These are phyloP conservation scores for Cyclostephanos invisitatus DNA, from an alignment of 108 stramenopile species.

Conservation along the genomic window DNA sequence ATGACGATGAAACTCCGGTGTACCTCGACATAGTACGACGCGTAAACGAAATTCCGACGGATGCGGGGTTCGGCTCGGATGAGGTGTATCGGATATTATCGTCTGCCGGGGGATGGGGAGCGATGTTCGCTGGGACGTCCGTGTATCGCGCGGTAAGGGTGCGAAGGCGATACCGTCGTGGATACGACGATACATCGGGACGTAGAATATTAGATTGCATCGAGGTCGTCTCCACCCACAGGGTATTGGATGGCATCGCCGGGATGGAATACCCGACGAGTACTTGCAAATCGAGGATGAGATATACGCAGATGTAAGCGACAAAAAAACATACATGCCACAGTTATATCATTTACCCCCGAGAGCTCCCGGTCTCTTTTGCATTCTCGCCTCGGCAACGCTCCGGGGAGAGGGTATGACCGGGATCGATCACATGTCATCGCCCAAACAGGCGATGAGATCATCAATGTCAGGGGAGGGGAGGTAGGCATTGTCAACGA, in stretches of 20 bases:
- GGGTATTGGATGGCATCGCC: constrained; percentile 72
- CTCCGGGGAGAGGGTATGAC: too few relatives aligned
- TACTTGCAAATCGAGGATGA: constrained; percentile 47
- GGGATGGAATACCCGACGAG: constrained; percentile 68
- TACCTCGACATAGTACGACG: constrained; percentile 47
- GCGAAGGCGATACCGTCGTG: constrained; percentile 52
- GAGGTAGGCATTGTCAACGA: background rate
- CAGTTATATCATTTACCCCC: background rate
- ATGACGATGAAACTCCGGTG: too few relatives aligned
- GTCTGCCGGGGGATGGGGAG: constrained; percentile 49
- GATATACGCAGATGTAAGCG: constrained; percentile 24
- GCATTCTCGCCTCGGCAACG: background rate
- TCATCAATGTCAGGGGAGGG: background rate
- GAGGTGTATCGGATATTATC: constrained; percentile 48
- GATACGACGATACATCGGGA: constrained; percentile 49
- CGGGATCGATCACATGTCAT: background rate
- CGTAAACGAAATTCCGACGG: constrained; percentile 49
- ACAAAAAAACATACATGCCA: background rate
- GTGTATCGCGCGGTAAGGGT: constrained; percentile 50
- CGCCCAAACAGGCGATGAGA: background rate
- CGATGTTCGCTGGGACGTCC: constrained; percentile 16
- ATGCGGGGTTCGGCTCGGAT: constrained; percentile 57
- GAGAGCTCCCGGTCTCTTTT: background rate
- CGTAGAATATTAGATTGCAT: constrained; percentile 70
- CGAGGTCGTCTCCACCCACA: constrained; percentile 66